Base-by-base conservation (phyloP, 257 asterid genomes). In the Fraxinus quadrangulata region DNA sequence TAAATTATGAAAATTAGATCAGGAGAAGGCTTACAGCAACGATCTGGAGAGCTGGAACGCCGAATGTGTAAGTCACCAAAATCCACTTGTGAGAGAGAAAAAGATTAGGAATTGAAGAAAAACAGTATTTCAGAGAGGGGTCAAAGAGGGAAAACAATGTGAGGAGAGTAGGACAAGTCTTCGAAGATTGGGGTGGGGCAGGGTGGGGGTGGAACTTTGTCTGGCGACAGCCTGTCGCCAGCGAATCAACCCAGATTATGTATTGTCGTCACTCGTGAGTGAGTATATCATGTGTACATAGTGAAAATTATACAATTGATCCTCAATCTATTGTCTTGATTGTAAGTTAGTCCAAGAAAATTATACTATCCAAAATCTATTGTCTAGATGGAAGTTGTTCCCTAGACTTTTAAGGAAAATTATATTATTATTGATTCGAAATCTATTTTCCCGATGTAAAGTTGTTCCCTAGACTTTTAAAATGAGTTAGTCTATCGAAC, bases 171-270 rank as follows among this genome's bases (percentile, higher is more conserved):
- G 73, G 67, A 78, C 72, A 72, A 68, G 85, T 72, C 85, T 68
- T 78, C 47, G 79, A 67, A 72, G 78, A 81, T 84, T 76, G 75
- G 56, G 80, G 30, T 77, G 77, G 77, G 75, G 71, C 42, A 78
- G 72, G 83, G 73, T 70, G 54, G 80, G 68, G 61, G 61, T 51
- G 61, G 61, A 51, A 51, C 61, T 3, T 51, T 51, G 23, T 51
- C 34, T 92, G 97, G 87, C 78, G 88, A 89, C 97, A 92, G 96
- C 87, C 96, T 92, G 97, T 90, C 87, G 82, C 89, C 94, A 92
- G 94, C 96, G 79, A 87, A 83, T 85, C 79, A 89, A 84, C 87
- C 90, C 81, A 67, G 84, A 75, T 56, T 42, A 10, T 42, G 49
- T 42, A 12, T 42, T 11, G 49, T 11, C 49, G 49, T 42, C n/a